These are phyloP conservation scores for Lumnitzera littorea DNA, from an alignment of 345 rosid species.

Conservation along the genomic window DNA sequence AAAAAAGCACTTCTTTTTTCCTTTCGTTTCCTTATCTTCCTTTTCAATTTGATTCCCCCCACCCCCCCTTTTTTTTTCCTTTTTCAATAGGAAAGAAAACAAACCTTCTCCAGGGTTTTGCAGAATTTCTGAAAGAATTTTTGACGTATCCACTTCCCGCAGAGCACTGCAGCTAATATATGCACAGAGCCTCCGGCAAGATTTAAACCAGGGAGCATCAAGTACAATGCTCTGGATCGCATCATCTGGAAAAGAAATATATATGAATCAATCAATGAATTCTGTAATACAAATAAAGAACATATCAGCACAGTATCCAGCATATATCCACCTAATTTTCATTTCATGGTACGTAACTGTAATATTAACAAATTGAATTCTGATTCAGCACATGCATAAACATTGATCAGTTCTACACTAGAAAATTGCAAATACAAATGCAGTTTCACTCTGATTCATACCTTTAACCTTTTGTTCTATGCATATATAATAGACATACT, in stretches of 20 bases:
- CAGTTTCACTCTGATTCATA: no score
- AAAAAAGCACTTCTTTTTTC: no score
- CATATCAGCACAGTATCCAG: neutral
- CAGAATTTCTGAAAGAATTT: slow-evolving; percentile 44
- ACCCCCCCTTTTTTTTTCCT: no score
- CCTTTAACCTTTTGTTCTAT: no score
- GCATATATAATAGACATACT: no score
- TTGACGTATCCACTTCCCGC: slow-evolving; percentile 78
- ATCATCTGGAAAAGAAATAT: slow-evolving; percentile 33
- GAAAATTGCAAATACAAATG: no score
- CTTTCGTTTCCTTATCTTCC: neutral
- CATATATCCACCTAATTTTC: neutral
- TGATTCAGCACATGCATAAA: no score
- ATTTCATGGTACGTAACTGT: neutral
- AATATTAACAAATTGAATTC: neutral
- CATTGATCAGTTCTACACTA: no score
- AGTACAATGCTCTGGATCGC: slow-evolving; percentile 59
- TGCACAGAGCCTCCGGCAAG: slow-evolving; percentile 67
- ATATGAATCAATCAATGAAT: neutral
- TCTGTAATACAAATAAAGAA: neutral
- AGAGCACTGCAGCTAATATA: slow-evolving; percentile 78
- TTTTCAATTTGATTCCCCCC: neutral
- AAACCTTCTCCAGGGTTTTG: slow-evolving; percentile 31
- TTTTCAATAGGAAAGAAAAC: neutral
- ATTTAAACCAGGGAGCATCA: slow-evolving; percentile 83